Base-by-base conservation (phyloP, 2,329 filamentous ascomycete genomes). In the Claviceps sorghi region DNA sequence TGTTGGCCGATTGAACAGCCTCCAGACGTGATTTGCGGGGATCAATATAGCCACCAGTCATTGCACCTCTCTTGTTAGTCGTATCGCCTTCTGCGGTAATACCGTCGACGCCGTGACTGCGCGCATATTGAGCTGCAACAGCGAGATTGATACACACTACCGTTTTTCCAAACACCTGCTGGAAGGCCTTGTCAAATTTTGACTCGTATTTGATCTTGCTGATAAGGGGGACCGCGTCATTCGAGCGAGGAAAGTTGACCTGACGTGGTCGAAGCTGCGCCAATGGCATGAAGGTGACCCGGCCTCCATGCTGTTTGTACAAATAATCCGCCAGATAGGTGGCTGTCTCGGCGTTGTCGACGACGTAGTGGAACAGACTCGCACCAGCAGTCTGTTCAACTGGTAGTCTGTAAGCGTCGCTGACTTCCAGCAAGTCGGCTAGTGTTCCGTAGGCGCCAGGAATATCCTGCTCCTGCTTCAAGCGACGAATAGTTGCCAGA, bases 21-120 rank as follows among this genome's bases (percentile, higher is more conserved):
- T 91, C 84, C n/a, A 97, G 75, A 22, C 91, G 84, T 1, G 91
- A 97, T 58, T 83, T 84, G 36, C 86, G 80, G 11, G 86, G 80
- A 63, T 98, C 93, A 56, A 95, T 85, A 64, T 85, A 98, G 60
- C 93, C 93, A 73, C 93, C 93, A 48, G 89, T 96, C 72, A 98
- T 81, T 15, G 90, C 91, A 68, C 93, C 93, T 60, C 91, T 86
- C 71, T 94, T 95, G 69, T 96, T 94, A 1, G 89, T 90, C 34
- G 88, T 88, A 67, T 97, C 91, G 66, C 93, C 93, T 53, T 97
- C 90, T 3, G 88, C 86, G 0, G 93, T 98, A 58, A 98, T 95
- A 36, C 88, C 90, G 60, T 89, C 89, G 26, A 97, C 83, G 19
- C 86, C 86, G 61, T 97, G 91, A 60, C 86, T 95, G 61, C 91